These are phyloP conservation scores for Massariosphaeria phaeospora DNA, from an alignment of 495 filamentous ascomycete genomes.

Conservation along the genomic window DNA sequence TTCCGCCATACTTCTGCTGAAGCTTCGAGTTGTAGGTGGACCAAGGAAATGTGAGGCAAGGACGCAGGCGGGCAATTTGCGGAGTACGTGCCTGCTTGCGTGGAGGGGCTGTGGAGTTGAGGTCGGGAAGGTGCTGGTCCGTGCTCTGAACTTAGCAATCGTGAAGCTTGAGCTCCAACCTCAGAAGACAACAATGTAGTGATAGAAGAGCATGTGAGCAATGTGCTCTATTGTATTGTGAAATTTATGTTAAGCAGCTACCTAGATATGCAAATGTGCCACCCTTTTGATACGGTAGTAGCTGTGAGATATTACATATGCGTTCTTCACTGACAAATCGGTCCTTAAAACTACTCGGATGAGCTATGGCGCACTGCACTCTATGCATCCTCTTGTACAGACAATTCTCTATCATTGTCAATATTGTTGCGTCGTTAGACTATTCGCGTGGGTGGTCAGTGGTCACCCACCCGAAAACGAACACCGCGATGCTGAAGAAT, in stretches of 20 bases:
- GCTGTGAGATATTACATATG: too few relatives aligned
- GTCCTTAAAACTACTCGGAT: too few relatives aligned
- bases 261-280: too few relatives aligned
- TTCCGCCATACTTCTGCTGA: conserved; percentile 54
- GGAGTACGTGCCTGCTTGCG: conserved; percentile 13
- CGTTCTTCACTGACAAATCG: too few relatives aligned
- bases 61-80: conserved; percentile 9
- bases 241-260: too few relatives aligned
- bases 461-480: not conserved
- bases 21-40: not conserved
- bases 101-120: conserved; percentile 38
- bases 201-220: too few relatives aligned
- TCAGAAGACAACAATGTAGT: not conserved
- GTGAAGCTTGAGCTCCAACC: not conserved
- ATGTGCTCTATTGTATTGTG: too few relatives aligned
- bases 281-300: too few relatives aligned
- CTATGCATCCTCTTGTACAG: too few relatives aligned
- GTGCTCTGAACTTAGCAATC: conserved; percentile 14
- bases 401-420: not conserved
- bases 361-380: too few relatives aligned
- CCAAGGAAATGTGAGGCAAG: not conserved
- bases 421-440: not conserved
- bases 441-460: not conserved
- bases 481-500: not conserved
- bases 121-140: conserved; percentile 39